A percentile compares a stretch with the other conserved stretches of the same genome.
Conservation (phyloP, 768 basidiomycete species). For the Termitomyces eurrhizus region DNA sequence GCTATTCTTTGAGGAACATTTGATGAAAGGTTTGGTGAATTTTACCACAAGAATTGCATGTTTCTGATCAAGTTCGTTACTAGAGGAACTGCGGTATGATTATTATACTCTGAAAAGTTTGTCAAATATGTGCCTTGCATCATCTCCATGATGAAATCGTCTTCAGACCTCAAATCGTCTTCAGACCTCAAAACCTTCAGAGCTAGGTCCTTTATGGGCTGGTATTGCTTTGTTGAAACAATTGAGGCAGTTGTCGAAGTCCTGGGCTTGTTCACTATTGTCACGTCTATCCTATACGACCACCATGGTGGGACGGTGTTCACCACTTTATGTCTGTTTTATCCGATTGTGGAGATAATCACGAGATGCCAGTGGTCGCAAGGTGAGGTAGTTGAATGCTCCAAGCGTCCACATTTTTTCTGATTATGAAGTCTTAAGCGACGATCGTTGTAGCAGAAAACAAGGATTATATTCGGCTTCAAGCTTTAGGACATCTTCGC, state of each 20-base stretch:
- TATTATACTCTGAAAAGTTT: constrained; percentile 11
- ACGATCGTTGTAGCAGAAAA: constrained; percentile 2
- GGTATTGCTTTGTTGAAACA: constrained; percentile 4
- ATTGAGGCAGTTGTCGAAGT: not conserved
- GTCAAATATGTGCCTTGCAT: not conserved
- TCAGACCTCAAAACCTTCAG: constrained; percentile 1
- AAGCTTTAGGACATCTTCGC: constrained; percentile 2
- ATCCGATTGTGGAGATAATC: constrained; percentile 7
- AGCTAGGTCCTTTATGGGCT: not conserved
- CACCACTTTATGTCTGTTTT: constrained; percentile 8
- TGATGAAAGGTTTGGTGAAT: constrained; percentile 9
- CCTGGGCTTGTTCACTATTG: constrained; percentile 9
- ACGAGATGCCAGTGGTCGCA: not conserved
- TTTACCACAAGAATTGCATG: not conserved
- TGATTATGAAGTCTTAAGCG: not conserved
- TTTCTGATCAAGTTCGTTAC: not conserved
- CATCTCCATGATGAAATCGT: too few species aligned
- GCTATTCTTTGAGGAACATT: constrained; percentile 12
- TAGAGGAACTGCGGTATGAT: constrained; percentile 14
- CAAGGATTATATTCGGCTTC: constrained; percentile 5
- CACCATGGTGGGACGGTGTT: constrained; percentile 8
- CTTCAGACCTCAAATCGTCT: not conserved
- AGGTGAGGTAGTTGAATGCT: constrained; percentile 1
- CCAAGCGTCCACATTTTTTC: not conserved
- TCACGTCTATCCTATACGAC: constrained; percentile 9